Percentiles rank a stretch among this genome's conserved stretches.
These are phyloP conservation scores for Aspergillus candidus DNA, from an alignment of 2,329 filamentous ascomycete species.

Conservation along the genomic window DNA sequence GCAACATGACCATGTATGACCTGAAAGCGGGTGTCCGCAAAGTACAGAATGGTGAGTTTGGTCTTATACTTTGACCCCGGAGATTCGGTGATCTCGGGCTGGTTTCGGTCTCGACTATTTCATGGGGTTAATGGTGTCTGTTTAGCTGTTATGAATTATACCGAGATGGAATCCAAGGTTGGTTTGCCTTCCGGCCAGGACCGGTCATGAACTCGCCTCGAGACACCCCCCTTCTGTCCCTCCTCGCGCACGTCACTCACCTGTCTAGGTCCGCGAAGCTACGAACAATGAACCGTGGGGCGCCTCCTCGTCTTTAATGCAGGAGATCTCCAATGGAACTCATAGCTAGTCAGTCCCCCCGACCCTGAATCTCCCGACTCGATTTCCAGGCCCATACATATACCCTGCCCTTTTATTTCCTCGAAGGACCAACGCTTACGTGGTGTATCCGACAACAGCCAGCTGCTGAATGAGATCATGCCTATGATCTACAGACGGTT, in stretches of 20 bases:
- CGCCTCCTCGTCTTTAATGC: constrained; percentile 75
- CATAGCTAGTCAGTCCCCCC: constrained; percentile 79
- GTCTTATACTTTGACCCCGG: constrained; percentile 5
- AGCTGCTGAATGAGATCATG: constrained; percentile 98
- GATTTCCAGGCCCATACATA: background rate
- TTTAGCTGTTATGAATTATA: constrained; percentile 94
- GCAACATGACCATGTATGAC: constrained; percentile 90
- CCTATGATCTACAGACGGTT: constrained; percentile 99
- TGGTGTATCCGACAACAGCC: constrained; percentile 49
- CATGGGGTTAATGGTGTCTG: constrained; percentile 16
- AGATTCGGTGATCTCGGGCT: no score
- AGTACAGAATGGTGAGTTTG: constrained; percentile 89
- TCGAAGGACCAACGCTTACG: constrained; percentile 8
- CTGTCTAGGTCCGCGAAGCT: constrained; percentile 76
- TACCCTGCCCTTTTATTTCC: background rate
- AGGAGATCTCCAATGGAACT: constrained; percentile 95
- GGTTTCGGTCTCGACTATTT: no score
- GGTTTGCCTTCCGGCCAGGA: constrained; percentile 16
- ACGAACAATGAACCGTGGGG: constrained; percentile 99
- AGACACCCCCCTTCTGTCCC: constrained; percentile 2
- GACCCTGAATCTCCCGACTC: background rate
- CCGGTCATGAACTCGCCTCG: constrained; percentile 3
- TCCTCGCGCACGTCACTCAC: constrained; percentile 15
- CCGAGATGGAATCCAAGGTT: constrained; percentile 76
- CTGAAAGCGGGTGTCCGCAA: constrained; percentile 91